Evolutionary conservation across 208 protist genomes (phyloP), one percentile per base, ranked within the genome.

Genomic region (Balamuthia mandrillaris): DNA sequence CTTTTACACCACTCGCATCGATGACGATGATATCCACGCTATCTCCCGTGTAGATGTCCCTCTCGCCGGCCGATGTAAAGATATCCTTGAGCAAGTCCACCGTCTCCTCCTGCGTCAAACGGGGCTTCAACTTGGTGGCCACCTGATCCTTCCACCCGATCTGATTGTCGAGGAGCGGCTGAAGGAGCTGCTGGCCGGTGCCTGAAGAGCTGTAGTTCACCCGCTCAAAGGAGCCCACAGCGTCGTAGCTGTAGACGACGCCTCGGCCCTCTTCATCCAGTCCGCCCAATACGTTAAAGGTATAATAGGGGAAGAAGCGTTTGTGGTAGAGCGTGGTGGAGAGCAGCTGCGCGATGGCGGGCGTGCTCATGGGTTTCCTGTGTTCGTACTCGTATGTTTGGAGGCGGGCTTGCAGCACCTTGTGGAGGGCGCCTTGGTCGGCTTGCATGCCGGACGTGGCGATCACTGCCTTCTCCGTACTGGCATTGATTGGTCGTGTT

Each of bases 301-400:
- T 97, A 93, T 99, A 99, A 90, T 97, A 99, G 16, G 98, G 98
- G 91, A 99, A 99, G 90, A 99, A 99, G 79, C 98, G 94, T 41
- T 96, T 95, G 61, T 95, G 90, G 88, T 99, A 99, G 3, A 99
- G 93, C 51, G 96, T 96, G 29, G 95, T 99, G n/a, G 96, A 96
- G 35, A 99, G 89, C 68, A 99, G 92, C 92, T 99, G 97, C 14
- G 96, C 93, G 68, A 99, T 94, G 44, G 97, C 95, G 66, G 91
- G 90, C 21, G 94, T 96, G 27, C 88, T 93, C 77, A 98, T 97
- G 39, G 91, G 85, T 84, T 96, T 96, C 51, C 95, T 94, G 92
- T 98, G 97, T 88, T 96, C 61, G 84, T 98, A 97, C 91, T 97
- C 94, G 88, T 97, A 96, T 27, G 96, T 86, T 35, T 56, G 31